A percentile compares a stretch with the other conserved stretches of the same genome.
Evolutionary conservation across 192 early-diverging fungal species (phyloP).

Genomic region (Entrophospora sp.): DNA sequence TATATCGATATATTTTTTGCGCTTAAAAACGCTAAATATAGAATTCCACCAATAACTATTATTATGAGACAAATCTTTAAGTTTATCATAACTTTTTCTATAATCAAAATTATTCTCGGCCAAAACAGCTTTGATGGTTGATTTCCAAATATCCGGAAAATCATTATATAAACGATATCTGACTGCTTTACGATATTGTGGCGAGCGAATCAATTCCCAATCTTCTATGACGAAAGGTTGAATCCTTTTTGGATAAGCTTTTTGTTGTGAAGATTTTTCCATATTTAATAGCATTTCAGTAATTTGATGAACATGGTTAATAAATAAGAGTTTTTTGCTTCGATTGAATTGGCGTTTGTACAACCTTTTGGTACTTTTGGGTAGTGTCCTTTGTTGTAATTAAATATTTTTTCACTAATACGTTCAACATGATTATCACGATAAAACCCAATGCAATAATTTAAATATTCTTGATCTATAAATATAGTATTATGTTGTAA

Average conservation of each 20-base stretch:
- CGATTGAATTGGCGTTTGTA: background rate
- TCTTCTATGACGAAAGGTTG: background rate
- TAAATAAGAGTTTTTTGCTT: slow-evolving; percentile 10
- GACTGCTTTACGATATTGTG: slow-evolving; percentile 6
- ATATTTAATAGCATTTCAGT: slow-evolving; percentile 10
- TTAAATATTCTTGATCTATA: slow-evolving; percentile 32
- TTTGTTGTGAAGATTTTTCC: background rate
- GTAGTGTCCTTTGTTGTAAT: slow-evolving; percentile 21
- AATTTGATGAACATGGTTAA: slow-evolving; percentile 22
- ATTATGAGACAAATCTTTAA: slow-evolving; percentile 22
- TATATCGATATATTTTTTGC: slow-evolving; percentile 20
- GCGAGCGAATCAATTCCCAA: slow-evolving; percentile 18
- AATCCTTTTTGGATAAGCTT: background rate
- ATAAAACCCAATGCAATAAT: slow-evolving; percentile 25
- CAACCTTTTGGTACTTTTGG: slow-evolving; percentile 19
- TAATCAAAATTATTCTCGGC: slow-evolving; percentile 40
- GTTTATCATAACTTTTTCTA: slow-evolving; percentile 19
- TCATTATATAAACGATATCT: slow-evolving; percentile 17
- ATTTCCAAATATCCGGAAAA: slow-evolving; percentile 33
- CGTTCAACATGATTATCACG: slow-evolving; percentile 24
- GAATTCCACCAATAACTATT: slow-evolving; percentile 30
- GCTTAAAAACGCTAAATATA: slow-evolving; percentile 22
- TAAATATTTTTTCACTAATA: slow-evolving; percentile 28
- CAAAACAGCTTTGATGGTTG: slow-evolving; percentile 36
- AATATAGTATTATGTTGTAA: too few relatives aligned